Evolutionary conservation across 768 basidiomycete species (phyloP).

Genomic region (Suillus hirtellus): DNA sequence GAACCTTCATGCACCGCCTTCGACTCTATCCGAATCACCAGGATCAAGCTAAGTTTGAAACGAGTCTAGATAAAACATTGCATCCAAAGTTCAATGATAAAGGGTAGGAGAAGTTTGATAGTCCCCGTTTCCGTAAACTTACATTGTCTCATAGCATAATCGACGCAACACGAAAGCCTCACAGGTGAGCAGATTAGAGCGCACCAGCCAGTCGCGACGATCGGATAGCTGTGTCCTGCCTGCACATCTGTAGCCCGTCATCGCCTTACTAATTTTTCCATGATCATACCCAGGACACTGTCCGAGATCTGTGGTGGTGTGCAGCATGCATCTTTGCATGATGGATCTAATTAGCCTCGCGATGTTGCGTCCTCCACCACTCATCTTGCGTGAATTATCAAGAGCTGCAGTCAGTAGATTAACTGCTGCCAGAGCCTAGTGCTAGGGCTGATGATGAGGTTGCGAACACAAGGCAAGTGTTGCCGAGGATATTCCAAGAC

Average conservation of each 20-base stretch:
- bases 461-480: background rate
- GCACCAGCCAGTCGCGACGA: background rate
- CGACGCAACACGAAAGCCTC: background rate
- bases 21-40: background rate
- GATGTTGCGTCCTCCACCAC: background rate
- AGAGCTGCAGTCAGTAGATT: background rate
- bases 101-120: constrained; percentile 5
- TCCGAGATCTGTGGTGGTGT: background rate
- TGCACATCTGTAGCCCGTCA: constrained; percentile 5
- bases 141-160: background rate
- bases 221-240: constrained; percentile 6
- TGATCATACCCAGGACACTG: constrained; percentile 2
- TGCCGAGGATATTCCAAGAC: constrained; percentile 9
- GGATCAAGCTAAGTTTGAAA: background rate
- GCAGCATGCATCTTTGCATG: constrained; percentile 8
- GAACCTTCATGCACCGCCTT: background rate
- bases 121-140: constrained; percentile 1
- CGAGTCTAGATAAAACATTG: background rate
- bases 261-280: background rate
- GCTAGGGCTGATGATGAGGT: constrained; percentile 1
- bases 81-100: constrained; percentile 1
- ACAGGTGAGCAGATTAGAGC: constrained; percentile 2
- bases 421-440: constrained; percentile 6
- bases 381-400: constrained; percentile 3
- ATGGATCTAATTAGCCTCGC: constrained; percentile 2